Base-by-base conservation (phyloP, 2,329 filamentous ascomycete genomes). In the Phaeophleospora eucalypticola region DNA sequence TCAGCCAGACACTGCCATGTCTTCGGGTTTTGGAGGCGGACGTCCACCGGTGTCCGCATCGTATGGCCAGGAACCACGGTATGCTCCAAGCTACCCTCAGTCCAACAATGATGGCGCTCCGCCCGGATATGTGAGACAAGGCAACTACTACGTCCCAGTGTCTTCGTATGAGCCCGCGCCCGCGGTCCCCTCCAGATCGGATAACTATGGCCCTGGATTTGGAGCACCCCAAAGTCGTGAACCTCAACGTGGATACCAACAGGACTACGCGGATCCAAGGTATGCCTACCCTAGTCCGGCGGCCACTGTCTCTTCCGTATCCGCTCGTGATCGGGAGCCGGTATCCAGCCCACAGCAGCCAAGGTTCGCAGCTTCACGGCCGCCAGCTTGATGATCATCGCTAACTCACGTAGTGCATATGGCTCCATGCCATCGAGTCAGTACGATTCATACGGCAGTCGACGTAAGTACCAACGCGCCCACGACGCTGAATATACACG, bases 241-340 rank as follows among this genome's bases (percentile, higher is more conserved):
- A 39, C 48, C 59, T 36, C 59, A 61, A 24, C 44, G 59, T 9
- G 55, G 62, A 52, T 63, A 62, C 38, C 47, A 49, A 38, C 59
- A 61, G 51, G 62, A 65, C 18, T 60, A 60, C 48, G 48, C 54
- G 49, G 62, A 65, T 45, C 55, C 61, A 42, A 58, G 61, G 54
- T 63, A 62, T 57, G 61, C 62, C 48, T 65, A 65, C 49, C 62
- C 62, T 50, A 65, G 62, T 52, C 62, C 62, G 54, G 61, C 62
- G 43, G 54, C 58, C 43, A 65, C 62, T 21, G 57, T 61, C 15
- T 57, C 56, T n/a, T 58, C 60, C 39, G 50, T 61, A 35, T 49
- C 52, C 35, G 52, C 48, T 41, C 56, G 58, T 45, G 57, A 61
- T 46, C 56, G 60, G 43, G 60, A 64, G 36, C 54, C 57, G 8